phyloP scores from a whole-genome alignment of 2,329 filamentous ascomycete species.

The Alternaria alternata region DNA sequence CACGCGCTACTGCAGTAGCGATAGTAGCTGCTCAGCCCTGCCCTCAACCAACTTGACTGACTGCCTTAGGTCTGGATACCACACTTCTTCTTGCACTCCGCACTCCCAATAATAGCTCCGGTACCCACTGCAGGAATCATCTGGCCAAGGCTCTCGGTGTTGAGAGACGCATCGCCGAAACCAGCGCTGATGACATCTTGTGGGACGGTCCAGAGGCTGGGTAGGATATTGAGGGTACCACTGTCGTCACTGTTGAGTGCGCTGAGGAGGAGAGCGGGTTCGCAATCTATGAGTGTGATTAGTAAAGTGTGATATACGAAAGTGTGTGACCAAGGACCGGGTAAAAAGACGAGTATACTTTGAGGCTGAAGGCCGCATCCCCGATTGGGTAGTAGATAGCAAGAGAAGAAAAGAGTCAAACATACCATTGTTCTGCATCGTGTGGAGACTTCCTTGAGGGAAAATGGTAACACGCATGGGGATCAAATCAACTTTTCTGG shows the following conservation, averaged over 20 bases:
- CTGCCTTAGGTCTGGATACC: conserved; percentile 20
- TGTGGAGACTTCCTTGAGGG: conserved; percentile 58
- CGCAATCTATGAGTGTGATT: conserved; percentile 51
- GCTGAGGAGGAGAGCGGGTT: conserved; percentile 59
- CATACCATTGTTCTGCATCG: conserved; percentile 61
- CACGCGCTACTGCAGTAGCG: background rate
- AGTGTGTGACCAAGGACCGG: background rate
- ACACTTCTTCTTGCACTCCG: conserved; percentile 52
- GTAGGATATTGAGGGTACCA: conserved; percentile 60
- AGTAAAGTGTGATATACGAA: background rate
- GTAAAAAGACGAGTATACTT: background rate
- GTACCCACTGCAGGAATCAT: conserved; percentile 53
- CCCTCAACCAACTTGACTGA: background rate
- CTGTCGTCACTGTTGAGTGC: conserved; percentile 60
- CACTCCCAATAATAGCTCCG: conserved; percentile 53
- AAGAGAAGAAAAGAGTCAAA: conserved; percentile 9
- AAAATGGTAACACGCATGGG: conserved; percentile 61
- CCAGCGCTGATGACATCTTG: conserved; percentile 55
- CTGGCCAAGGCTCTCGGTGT: conserved; percentile 41
- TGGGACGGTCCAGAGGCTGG: conserved; percentile 54
- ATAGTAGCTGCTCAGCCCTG: background rate
- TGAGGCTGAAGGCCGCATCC: background rate
- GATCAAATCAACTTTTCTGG: conserved; percentile 53
- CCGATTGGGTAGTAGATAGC: background rate
- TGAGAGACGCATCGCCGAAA: conserved; percentile 50